Evolutionary conservation across 305 asterid species (phyloP).

Genomic region (Rubia tinctorum): DNA sequence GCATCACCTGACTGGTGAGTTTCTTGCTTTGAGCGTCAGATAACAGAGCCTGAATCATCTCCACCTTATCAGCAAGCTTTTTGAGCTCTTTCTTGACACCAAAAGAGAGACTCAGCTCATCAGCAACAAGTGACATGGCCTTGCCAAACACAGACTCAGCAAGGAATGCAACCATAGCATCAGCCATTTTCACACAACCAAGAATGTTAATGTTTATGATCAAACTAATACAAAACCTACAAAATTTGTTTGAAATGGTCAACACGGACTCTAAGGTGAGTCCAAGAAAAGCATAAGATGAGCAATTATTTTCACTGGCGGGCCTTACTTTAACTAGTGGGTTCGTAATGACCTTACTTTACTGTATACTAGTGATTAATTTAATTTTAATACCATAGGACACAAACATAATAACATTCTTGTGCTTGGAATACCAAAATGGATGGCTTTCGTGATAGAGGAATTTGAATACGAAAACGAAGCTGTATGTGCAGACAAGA

Average conservation of each 20-base stretch:
- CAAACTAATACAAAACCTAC: no score
- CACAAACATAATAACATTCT: neutral
- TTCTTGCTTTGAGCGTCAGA: conserved; percentile 6
- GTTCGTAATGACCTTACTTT: neutral
- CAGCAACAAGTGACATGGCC: neutral
- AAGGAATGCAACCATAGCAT: neutral
- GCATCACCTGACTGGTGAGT: neutral
- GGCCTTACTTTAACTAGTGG: neutral
- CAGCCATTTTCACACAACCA: neutral
- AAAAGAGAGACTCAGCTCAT: neutral
- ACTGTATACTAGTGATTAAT: neutral
- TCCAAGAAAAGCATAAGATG: neutral
- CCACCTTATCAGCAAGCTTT: neutral
- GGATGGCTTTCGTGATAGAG: neutral
- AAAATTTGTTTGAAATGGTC: neutral
- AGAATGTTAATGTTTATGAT: no score
- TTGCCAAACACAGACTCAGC: neutral
- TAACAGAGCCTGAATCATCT: conserved; percentile 6
- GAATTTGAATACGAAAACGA: neutral
- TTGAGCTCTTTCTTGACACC: conserved; percentile 5
- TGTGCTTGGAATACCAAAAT: conserved; percentile 1
- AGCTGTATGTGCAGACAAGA: neutral
- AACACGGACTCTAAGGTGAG: neutral
- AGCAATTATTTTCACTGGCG: neutral
- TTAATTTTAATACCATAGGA: neutral